Conservation (phyloP, 2,329 filamentous ascomycete species). For the Nemania abortiva region DNA sequence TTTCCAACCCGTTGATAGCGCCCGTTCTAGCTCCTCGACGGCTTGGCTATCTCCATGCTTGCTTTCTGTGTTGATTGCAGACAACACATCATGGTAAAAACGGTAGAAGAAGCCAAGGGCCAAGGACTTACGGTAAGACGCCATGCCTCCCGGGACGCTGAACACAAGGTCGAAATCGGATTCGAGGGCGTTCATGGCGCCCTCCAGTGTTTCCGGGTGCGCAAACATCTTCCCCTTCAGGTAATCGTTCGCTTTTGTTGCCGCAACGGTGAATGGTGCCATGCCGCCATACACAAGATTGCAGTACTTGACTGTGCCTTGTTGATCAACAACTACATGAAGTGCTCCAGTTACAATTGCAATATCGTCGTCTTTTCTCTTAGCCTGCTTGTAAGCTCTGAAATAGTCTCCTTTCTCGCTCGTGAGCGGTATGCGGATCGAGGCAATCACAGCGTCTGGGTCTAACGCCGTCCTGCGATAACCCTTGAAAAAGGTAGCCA, state of each 20-base stretch:
- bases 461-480: conserved; percentile 88
- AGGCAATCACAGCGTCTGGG: conserved; percentile 84
- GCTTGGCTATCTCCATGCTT: conserved; percentile 75
- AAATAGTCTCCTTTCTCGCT: conserved; percentile 83
- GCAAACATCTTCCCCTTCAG: conserved; percentile 83
- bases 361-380: conserved; percentile 98
- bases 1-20: conserved; percentile 82
- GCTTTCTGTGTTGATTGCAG: conserved; percentile 64
- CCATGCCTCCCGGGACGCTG: conserved; percentile 96
- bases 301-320: conserved; percentile 77
- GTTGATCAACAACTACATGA: conserved; percentile 76
- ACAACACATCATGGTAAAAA: conserved; percentile 91
- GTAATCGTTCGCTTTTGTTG: conserved; percentile 80
- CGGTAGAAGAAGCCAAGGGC: conserved; percentile 96
- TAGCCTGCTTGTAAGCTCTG: conserved; percentile 93
- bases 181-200: conserved; percentile 89
- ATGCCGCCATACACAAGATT: conserved; percentile 94
- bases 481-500: conserved; percentile 91
- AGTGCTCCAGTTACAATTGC: conserved; percentile 94
- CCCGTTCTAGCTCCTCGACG: conserved; percentile 85
- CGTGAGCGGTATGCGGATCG: conserved; percentile 85
- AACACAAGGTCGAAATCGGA: conserved; percentile 90
- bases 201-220: conserved; percentile 86
- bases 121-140: conserved; percentile 90
- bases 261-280: conserved; percentile 90